A percentile compares a stretch with the other conserved stretches of the same genome.
These are phyloP conservation scores for Hypoxylon rickii DNA, from an alignment of 495 filamentous ascomycete species.

Conservation along the genomic window DNA sequence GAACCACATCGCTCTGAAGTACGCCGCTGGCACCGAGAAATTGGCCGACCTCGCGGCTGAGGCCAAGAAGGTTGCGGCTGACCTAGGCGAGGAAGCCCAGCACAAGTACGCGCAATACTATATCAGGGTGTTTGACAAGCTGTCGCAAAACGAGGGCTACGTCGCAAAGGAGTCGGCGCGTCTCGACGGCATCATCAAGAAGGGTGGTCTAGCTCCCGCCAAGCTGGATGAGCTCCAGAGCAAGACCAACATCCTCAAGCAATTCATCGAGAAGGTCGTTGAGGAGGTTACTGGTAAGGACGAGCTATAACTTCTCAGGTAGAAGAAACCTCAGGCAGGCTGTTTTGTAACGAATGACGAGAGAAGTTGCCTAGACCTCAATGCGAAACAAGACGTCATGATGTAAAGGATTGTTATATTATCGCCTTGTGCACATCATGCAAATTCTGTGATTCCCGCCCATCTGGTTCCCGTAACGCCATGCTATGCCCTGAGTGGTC, in stretches of 20 bases:
- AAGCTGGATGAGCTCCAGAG: constrained; percentile 89
- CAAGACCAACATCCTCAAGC: constrained; percentile 85
- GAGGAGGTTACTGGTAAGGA: constrained; percentile 59
- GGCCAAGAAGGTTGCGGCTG: constrained; percentile 69
- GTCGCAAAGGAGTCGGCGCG: constrained; percentile 84
- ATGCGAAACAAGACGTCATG: constrained; percentile 5
- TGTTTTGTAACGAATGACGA: constrained; percentile 24
- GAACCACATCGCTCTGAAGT: constrained; percentile 72
- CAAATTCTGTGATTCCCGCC: constrained; percentile 8
- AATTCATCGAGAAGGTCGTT: constrained; percentile 60
- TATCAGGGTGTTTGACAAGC: constrained; percentile 84
- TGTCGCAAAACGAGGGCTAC: constrained; percentile 74
- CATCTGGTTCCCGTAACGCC: constrained; percentile 32
- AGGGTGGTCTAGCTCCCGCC: constrained; percentile 81
- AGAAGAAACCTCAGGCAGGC: constrained; percentile 5
- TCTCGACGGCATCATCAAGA: constrained; percentile 76
- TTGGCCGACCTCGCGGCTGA: constrained; percentile 65
- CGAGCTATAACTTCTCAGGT: constrained; percentile 61
- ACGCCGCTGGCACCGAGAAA: constrained; percentile 60
- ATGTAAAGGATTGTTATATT: background rate
- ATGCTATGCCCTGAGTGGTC: constrained; percentile 15
- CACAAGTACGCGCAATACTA: constrained; percentile 92
- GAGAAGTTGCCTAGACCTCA: constrained; percentile 2
- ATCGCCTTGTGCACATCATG: background rate
- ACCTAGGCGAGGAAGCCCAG: constrained; percentile 62